A percentile compares a stretch with the other conserved stretches of the same genome.
These are phyloP conservation scores for Fusarium falciforme DNA, from an alignment of 2,329 filamentous ascomycete genomes.

Conservation along the genomic window DNA sequence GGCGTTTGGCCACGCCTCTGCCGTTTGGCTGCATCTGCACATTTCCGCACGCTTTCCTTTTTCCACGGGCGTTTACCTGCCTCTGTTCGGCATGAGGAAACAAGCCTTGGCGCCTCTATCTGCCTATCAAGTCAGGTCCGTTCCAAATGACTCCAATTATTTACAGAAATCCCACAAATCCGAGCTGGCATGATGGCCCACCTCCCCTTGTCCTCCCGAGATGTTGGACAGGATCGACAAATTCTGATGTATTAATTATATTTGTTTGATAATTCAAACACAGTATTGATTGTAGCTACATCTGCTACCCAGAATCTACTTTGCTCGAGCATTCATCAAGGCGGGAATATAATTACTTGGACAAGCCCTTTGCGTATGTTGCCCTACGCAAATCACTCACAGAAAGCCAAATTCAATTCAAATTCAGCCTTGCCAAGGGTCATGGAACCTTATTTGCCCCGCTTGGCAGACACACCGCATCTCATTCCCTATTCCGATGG, in stretches of 20 bases:
- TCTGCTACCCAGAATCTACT: neutral
- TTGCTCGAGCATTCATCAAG: neutral
- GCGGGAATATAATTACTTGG: neutral
- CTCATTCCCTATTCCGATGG: neutral
- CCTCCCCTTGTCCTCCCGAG: neutral
- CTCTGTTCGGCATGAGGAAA: neutral
- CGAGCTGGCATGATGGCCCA: conserved; percentile 24
- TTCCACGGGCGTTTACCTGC: neutral
- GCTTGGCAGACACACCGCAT: neutral
- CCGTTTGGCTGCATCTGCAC: conserved; percentile 20
- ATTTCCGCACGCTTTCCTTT: neutral
- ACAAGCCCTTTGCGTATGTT: neutral
- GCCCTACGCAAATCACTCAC: conserved; percentile 7
- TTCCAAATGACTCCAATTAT: conserved; percentile 10
- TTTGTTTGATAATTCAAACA: neutral
- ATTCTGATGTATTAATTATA: neutral
- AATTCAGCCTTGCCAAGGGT: conserved; percentile 27
- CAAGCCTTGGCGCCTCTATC: conserved; percentile 1
- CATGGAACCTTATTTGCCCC: conserved; percentile 29
- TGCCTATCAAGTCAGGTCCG: conserved; percentile 1
- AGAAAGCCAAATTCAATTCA: neutral
- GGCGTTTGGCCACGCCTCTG: conserved; percentile 11
- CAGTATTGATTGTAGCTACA: neutral
- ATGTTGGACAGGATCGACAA: neutral
- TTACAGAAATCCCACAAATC: conserved; percentile 25